A percentile compares a stretch with the other conserved stretches of the same genome.
Conservation (phyloP, 1,139 yeast genomes). For the Yarrowia galli region DNA sequence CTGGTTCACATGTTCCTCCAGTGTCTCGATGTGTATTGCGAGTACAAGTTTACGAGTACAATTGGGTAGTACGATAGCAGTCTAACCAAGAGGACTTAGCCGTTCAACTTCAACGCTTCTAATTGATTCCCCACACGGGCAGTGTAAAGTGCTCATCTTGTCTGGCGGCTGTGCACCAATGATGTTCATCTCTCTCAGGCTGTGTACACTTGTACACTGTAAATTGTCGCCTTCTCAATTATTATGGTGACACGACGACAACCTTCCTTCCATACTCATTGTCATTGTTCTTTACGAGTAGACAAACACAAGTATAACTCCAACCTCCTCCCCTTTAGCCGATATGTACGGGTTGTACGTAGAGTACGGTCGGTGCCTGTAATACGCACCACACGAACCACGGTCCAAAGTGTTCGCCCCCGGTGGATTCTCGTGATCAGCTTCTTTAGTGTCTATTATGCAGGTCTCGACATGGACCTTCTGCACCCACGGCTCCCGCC, state of each 20-base stretch:
- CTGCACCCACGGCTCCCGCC: slow-evolving; percentile 8
- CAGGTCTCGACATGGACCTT: slow-evolving; percentile 3
- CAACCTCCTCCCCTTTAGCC: neutral
- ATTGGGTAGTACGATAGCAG: too few relatives aligned
- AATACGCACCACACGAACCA: neutral
- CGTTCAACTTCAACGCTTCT: too few relatives aligned
- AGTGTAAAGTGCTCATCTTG: too few relatives aligned
- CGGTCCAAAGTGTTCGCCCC: slow-evolving; percentile 6
- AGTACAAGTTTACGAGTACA: too few relatives aligned
- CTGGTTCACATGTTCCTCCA: neutral
- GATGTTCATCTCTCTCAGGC: neutral
- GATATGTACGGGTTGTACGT: neutral
- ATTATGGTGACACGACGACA: too few relatives aligned
- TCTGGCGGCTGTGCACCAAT: too few relatives aligned
- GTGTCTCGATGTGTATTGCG: neutral
- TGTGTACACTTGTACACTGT: neutral
- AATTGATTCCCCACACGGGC: too few relatives aligned
- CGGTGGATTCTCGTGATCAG: slow-evolving; percentile 17
- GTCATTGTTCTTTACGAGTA: too few relatives aligned
- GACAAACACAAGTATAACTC: too few relatives aligned
- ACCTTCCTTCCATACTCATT: too few relatives aligned
- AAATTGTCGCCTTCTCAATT: too few relatives aligned
- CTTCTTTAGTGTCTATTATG: neutral
- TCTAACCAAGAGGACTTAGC: too few relatives aligned
- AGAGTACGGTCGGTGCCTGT: neutral